A percentile compares a stretch with the other conserved stretches of the same genome.
phyloP scores from a whole-genome alignment of 257 asterid genomes.

The Voacanga thouarsii region DNA sequence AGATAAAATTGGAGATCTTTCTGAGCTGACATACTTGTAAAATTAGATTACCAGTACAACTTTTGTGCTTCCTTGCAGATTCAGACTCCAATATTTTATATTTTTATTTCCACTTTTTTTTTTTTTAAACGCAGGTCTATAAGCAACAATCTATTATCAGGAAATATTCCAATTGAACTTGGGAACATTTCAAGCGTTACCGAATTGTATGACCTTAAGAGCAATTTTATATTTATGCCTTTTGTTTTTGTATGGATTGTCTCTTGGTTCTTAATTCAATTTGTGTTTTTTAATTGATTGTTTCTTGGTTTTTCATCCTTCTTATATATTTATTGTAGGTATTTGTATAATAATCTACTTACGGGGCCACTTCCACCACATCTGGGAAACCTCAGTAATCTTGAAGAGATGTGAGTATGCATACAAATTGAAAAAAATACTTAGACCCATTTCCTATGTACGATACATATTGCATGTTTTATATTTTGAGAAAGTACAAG shows the following conservation, averaged over 20 bases:
- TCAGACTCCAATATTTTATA: background rate
- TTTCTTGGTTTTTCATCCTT: background rate
- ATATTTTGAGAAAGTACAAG: no score
- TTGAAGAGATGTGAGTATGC: conserved; percentile 9
- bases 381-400: conserved; percentile 15
- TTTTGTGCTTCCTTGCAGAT: background rate
- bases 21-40: background rate
- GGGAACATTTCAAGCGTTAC: conserved; percentile 8
- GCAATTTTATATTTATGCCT: background rate
- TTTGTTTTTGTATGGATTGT: no score
- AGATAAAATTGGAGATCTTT: no score
- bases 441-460: background rate
- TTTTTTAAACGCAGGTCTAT: background rate
- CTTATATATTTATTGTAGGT: background rate
- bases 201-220: background rate
- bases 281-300: background rate
- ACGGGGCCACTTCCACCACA: conserved; percentile 15
- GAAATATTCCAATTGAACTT: conserved; percentile 14
- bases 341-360: background rate
- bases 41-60: background rate
- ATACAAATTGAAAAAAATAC: no score
- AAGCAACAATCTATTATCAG: background rate
- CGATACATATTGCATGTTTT: background rate
- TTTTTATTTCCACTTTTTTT: background rate
- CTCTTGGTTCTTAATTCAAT: no score